Evolutionary conservation across 1,139 yeast genomes (phyloP).

Genomic region (Yamadazyma kanchanaburiensis): DNA sequence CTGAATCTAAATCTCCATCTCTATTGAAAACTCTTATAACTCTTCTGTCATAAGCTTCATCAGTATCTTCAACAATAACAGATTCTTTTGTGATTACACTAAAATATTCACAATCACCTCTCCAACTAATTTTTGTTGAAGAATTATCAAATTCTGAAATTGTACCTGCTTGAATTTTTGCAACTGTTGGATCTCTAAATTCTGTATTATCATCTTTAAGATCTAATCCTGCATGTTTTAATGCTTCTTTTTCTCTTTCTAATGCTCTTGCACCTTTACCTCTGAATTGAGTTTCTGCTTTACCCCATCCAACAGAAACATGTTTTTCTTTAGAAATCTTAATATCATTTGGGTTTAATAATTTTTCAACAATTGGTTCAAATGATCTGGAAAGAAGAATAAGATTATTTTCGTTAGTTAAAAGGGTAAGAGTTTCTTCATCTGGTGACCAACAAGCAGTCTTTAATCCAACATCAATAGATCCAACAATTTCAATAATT

Average conservation of each 20-base stretch:
- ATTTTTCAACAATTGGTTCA: conserved; percentile 73
- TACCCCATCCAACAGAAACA: conserved; percentile 99
- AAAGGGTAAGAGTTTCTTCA: conserved; percentile 75
- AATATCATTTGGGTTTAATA: conserved; percentile 60
- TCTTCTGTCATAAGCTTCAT: conserved; percentile 54
- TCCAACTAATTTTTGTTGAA: conserved; percentile 67
- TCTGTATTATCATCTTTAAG: conserved; percentile 51
- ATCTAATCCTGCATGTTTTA: conserved; percentile 67
- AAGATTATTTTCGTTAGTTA: conserved; percentile 61
- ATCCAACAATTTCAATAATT: conserved; percentile 73
- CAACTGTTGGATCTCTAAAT: conserved; percentile 90
- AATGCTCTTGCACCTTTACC: conserved; percentile 89
- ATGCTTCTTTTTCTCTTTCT: conserved; percentile 59
- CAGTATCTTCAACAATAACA: conserved; percentile 33
- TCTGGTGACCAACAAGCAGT: conserved; percentile 91
- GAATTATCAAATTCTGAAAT: conserved; percentile 51
- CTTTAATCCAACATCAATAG: conserved; percentile 70
- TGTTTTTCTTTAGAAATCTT: conserved; percentile 64
- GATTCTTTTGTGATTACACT: conserved; percentile 64
- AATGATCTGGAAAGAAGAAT: conserved; percentile 71
- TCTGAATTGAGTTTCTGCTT: conserved; percentile 92
- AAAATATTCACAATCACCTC: conserved; percentile 91
- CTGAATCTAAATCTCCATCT: conserved; percentile 75
- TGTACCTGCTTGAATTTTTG: conserved; percentile 66
- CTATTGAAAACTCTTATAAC: conserved; percentile 81